Conservation (phyloP, 192 early-diverging fungal species). For the Coemansia sp. region DNA sequence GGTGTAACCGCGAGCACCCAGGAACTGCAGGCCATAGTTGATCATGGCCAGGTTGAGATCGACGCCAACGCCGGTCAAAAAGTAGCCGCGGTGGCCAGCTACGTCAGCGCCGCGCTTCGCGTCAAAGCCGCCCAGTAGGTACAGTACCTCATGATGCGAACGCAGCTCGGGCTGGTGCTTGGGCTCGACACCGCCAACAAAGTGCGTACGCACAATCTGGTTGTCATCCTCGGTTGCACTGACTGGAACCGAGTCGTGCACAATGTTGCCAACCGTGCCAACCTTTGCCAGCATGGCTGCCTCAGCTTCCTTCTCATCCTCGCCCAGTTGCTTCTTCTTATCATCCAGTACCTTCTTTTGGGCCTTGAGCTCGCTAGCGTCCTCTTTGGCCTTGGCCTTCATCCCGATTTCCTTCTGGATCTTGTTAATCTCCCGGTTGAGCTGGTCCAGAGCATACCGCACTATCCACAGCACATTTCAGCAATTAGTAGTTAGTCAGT, state of each 20-base stretch:
- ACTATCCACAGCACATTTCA: conserved; percentile 44
- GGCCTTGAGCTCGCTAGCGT: conserved; percentile 68
- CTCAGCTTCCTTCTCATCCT: conserved; percentile 76
- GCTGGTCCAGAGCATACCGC: conserved; percentile 79
- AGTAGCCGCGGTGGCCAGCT: conserved; percentile 99
- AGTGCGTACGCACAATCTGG: conserved; percentile 62
- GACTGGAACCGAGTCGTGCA: conserved; percentile 85
- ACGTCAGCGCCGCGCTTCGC: conserved; percentile 87
- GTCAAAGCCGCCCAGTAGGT: conserved; percentile 87
- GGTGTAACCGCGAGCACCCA: conserved; percentile 75
- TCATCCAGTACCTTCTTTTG: conserved; percentile 72
- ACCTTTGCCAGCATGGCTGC: conserved; percentile 65
- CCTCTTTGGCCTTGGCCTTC: conserved; percentile 90
- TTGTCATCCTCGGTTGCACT: conserved; percentile 86
- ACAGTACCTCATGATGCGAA: conserved; percentile 93
- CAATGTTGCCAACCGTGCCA: conserved; percentile 94
- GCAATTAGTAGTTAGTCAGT: conserved; percentile 3
- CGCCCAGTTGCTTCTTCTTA: conserved; percentile 66
- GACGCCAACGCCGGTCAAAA: conserved; percentile 91
- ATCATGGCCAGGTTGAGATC: conserved; percentile 96
- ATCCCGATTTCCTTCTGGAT: conserved; percentile 87
- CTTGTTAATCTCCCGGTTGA: conserved; percentile 88
- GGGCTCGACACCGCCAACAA: conserved; percentile 56
- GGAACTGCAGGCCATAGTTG: conserved; percentile 92
- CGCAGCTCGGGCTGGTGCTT: conserved; percentile 60